phyloP scores from a whole-genome alignment of 257 asterid species.

The Plantago elongata region DNA sequence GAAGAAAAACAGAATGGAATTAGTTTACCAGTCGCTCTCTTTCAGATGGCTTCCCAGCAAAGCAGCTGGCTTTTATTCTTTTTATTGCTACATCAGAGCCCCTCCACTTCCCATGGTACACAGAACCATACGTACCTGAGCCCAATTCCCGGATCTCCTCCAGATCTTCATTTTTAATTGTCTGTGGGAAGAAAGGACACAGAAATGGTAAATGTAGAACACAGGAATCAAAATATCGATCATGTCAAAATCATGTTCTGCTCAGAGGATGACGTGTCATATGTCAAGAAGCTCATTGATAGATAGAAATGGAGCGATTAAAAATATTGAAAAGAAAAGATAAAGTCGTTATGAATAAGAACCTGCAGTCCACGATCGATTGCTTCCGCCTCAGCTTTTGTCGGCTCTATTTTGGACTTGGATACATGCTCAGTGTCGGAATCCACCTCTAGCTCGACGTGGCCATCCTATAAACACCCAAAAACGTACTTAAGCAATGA shows the following conservation, averaged over 20 bases:
- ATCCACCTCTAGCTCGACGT: constrained; percentile 61
- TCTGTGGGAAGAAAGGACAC: constrained; percentile 35
- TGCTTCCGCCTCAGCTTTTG: constrained; percentile 95
- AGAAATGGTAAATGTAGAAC: constrained; percentile 10
- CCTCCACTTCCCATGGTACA: constrained; percentile 95
- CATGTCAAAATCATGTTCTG: background rate
- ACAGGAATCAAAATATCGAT: constrained; percentile 2
- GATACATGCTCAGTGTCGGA: constrained; percentile 60
- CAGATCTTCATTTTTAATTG: constrained; percentile 84
- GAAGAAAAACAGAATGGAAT: background rate
- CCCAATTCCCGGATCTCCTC: constrained; percentile 98
- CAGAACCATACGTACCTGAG: constrained; percentile 93
- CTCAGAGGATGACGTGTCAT: constrained; percentile 3
- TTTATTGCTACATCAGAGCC: constrained; percentile 97
- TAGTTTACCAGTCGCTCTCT: constrained; percentile 86
- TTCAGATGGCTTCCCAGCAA: constrained; percentile 94
- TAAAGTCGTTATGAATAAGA: constrained; percentile 4
- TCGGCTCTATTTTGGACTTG: constrained; percentile 71
- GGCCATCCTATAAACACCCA: constrained; percentile 44
- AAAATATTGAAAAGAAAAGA: constrained; percentile 3
- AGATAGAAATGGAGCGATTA: constrained; percentile 3
- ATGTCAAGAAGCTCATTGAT: constrained; percentile 8
- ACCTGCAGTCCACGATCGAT: constrained; percentile 94
- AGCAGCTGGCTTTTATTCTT: constrained; percentile 96
- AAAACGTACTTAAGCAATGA: constrained; percentile 16